These are phyloP conservation scores for Epichloe aotearoae DNA, from an alignment of 2,329 filamentous ascomycete species.

Conservation along the genomic window DNA sequence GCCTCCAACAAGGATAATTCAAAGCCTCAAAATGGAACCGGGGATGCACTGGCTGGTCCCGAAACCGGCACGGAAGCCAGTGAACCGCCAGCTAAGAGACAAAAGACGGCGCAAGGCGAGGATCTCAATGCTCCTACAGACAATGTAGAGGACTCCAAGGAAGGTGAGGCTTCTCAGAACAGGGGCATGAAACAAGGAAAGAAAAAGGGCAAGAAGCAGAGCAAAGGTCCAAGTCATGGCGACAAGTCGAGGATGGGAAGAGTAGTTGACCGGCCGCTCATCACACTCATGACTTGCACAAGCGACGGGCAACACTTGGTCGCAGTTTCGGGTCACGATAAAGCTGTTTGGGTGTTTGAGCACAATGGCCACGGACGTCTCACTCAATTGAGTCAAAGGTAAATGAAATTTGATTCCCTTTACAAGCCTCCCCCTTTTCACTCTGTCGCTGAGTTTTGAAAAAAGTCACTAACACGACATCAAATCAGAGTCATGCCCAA, in stretches of 20 bases:
- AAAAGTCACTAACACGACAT: background rate
- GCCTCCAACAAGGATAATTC: conserved; percentile 12
- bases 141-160: conserved; percentile 1
- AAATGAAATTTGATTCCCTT: conserved; percentile 7
- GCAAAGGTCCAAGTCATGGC: conserved; percentile 12
- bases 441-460: no score
- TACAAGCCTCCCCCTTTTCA: background rate
- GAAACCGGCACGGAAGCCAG: conserved; percentile 11
- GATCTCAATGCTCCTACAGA: conserved; percentile 6
- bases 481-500: conserved; percentile 66
- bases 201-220: conserved; percentile 19
- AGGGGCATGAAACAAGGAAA: conserved; percentile 9
- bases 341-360: conserved; percentile 72
- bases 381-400: conserved; percentile 60
- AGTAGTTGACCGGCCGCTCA: conserved; percentile 43
- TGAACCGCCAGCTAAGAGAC: conserved; percentile 24
- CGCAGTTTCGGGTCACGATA: conserved; percentile 81
- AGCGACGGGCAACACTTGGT: conserved; percentile 54
- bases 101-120: conserved; percentile 17
- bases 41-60: conserved; percentile 5
- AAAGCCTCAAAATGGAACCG: conserved; percentile 5
- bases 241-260: conserved; percentile 12
- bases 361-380: conserved; percentile 49
- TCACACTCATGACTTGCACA: conserved; percentile 56
- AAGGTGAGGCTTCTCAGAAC: conserved; percentile 7